Evolutionary conservation across 2,329 filamentous ascomycete genomes (phyloP), one percentile per base, ranked within the genome.

Genomic region (Aspergillus fumigatiaffinis): DNA sequence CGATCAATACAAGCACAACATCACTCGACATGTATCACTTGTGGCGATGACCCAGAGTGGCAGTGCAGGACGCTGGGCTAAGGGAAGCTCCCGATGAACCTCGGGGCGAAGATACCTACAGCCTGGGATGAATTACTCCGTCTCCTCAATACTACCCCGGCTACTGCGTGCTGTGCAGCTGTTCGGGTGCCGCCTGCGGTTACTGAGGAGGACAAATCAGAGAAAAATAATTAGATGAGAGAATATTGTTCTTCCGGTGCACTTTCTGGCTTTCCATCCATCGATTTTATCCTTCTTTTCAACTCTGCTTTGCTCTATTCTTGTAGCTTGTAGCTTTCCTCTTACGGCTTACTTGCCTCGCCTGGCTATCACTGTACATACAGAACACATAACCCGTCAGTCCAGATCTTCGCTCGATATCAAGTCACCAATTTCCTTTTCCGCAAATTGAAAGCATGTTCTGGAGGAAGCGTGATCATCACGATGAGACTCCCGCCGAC

Each of bases 381-480:
- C 32, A 38, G 32, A 17, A 7, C 32, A 17, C 12, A 7, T 38
- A 38, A 38, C 32, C 32, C 32, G 17, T 17, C 32, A 14, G 5
- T 38, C 32, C 14, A 38, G 14, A 17, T 7, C 14, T 17, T 17
- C 12, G 7, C 5, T 17, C 14, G 5, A 7, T 38, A 17, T 17
- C 14, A 7, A 35, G 14, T 17, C 32, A 17, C 14, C 0, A 3
- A 2, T 32, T n/a, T 38, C 17, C 14, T 7, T 17, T 17, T 14
- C 4, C 29, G 29, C 29, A 26, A 3, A 52, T 20, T n/a, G 9
- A 46, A 21, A 64, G 14, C 55, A 66, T 66, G 64, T 60, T 72
- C 57, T 75, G 73, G 74, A 65, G 67, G 28, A 67, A 63, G 50
- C 63, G 25, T 6, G 25, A 7, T 26, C 25, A 61, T 44, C 64